Evolutionary conservation across 176 grass and related monocot species (phyloP).

Genomic region (Oryza meridionalis): DNA sequence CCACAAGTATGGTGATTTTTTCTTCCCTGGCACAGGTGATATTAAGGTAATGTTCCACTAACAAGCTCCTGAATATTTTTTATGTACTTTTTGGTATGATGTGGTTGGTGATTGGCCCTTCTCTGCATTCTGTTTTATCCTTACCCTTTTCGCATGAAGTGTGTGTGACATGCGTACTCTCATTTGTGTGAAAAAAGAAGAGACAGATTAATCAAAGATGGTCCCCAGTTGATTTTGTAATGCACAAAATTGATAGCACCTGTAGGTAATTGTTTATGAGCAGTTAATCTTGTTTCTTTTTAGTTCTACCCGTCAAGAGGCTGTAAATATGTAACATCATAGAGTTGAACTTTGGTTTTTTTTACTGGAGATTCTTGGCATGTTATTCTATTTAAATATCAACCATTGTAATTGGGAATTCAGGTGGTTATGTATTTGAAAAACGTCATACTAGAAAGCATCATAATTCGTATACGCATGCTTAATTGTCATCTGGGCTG

Average conservation of each 20-base stretch:
- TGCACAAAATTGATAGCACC: slow-evolving; percentile 16
- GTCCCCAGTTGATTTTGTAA: not conserved
- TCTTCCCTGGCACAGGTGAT: slow-evolving; percentile 96
- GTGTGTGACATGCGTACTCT: not conserved
- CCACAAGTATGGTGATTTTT: slow-evolving; percentile 93
- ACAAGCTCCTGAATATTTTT: not conserved
- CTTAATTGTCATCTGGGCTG: no score
- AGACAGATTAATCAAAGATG: not conserved
- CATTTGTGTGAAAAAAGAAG: slow-evolving; percentile 2
- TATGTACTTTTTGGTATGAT: not conserved
- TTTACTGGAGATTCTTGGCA: slow-evolving; percentile 7
- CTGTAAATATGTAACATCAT: not conserved
- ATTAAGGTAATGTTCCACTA: slow-evolving; percentile 69
- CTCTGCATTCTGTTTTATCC: slow-evolving; percentile 6
- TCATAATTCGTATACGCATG: not conserved
- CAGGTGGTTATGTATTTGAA: not conserved
- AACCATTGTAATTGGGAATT: slow-evolving; percentile 13
- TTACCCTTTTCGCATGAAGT: slow-evolving; percentile 15
- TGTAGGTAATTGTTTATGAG: not conserved
- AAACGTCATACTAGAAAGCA: not conserved
- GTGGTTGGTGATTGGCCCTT: not conserved
- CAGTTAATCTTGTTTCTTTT: not conserved
- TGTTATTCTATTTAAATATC: slow-evolving; percentile 13
- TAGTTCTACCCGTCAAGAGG: not conserved
- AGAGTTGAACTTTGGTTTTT: not conserved